Base-by-base conservation (phyloP, 176 grass and related monocot species). In the Bothriochloa decipiens region DNA sequence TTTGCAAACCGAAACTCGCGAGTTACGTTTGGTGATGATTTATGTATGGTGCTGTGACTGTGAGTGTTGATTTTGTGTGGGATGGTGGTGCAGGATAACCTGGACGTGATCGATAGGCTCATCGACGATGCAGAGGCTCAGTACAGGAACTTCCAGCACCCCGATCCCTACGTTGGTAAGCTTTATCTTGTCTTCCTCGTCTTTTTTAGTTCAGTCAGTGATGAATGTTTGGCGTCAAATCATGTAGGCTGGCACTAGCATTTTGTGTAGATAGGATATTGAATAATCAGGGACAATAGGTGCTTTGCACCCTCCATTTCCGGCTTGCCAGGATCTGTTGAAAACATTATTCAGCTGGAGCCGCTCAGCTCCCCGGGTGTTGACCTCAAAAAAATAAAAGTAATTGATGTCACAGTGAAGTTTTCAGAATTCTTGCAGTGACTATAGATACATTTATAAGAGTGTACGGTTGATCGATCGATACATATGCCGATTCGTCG, bases 161-260 rank as follows among this genome's bases (percentile, higher is more conserved):
- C 96, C 72, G 96, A 99, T 88, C 96, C 96, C 77, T 99, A 99
- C 84, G 96, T 99, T 77, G 96, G 96, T 99, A 87, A 90, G 65
- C 70, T 78, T 26, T 53, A 57, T 84, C 76, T 26, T 28, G 86
- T 36, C 49, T 43, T 83, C 74, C 4, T 36, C 2, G 63, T 3
- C 29, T 45, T 27, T 73, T 90, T 9, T 33, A 3, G 58, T 16
- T 37, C 43, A 50, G 15, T 32, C 29, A 32, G 29, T 32, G 1
- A 32, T 50, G 25, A 32, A 28, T 18, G 16, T 29, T 41, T 58
- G 3, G 1, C 22, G 12, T 3, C 26, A 66, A 72, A 66, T 78
- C 23, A 11, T 3, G 5, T 25, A 20, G 28, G 40, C 22, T 33
- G 16, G 0, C 45, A 49, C 7, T 50, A 32, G 13, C 5, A 10